A percentile compares a stretch with the other conserved stretches of the same genome.
Conservation (phyloP, 805 yeast species). For the Pichia exigua region DNA sequence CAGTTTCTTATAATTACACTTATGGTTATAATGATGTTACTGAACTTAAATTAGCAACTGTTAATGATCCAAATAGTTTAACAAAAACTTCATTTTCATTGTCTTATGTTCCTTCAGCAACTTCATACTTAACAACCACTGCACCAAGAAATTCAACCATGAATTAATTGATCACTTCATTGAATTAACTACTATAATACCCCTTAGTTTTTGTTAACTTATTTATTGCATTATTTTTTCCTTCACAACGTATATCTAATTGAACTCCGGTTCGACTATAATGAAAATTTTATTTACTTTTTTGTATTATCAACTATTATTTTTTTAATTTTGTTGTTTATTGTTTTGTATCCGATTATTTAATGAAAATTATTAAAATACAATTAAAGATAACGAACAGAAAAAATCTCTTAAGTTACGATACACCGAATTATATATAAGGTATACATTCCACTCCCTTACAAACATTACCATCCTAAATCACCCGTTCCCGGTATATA, state of each 20-base stretch:
- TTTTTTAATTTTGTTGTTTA: too few relatives aligned
- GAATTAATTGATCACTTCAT: not conserved
- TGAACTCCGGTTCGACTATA: not conserved
- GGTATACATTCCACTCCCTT: too few relatives aligned
- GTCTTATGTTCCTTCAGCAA: conserved; percentile 5
- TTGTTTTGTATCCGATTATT: too few relatives aligned
- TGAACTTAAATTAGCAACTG: conserved; percentile 10
- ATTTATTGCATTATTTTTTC: not conserved
- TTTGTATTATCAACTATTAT: too few relatives aligned
- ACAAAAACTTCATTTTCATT: conserved; percentile 8
- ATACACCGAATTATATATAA: not conserved
- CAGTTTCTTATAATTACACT: conserved; percentile 7
- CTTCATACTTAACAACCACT: conserved; percentile 1
- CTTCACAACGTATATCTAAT: not conserved
- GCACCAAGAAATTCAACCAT: not conserved
- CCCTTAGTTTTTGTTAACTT: not conserved
- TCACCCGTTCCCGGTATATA: conserved; percentile 2
- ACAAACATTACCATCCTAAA: not conserved
- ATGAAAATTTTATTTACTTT: not conserved
- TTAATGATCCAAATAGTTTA: conserved; percentile 8
- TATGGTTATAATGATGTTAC: conserved; percentile 11
- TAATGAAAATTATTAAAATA: too few relatives aligned
- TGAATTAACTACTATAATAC: not conserved
- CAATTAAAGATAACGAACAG: too few relatives aligned
- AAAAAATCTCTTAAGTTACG: not conserved